Percentiles rank a stretch among this genome's conserved stretches.
Conservation (phyloP, 106 monocot genomes). For the Agapanthus africanus region DNA sequence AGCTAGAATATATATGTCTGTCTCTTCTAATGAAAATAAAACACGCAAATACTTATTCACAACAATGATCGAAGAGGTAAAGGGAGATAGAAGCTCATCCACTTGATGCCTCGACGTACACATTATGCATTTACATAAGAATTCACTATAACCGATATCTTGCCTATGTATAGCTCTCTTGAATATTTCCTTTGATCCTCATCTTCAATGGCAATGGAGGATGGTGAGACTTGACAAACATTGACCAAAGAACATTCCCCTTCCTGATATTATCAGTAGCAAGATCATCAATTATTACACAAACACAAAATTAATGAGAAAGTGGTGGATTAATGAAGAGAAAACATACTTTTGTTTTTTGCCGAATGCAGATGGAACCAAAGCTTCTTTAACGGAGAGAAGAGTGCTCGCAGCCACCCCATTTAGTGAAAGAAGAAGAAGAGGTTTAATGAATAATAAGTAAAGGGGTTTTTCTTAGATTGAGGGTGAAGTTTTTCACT, state of each 20-base stretch:
- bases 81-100: conserved; percentile 1
- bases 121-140: neutral
- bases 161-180: neutral
- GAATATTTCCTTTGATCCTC: conserved; percentile 2
- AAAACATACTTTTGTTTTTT: conserved; percentile 18
- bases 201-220: conserved; percentile 11
- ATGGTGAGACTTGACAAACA: conserved; percentile 73
- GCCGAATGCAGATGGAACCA: conserved; percentile 21
- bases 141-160: neutral
- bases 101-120: neutral
- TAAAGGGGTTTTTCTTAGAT: conserved; percentile 12
- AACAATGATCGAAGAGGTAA: neutral
- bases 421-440: neutral
- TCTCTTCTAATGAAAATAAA: neutral
- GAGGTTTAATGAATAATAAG: neutral
- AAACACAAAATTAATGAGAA: neutral
- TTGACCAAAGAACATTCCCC: conserved; percentile 89
- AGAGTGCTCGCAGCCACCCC: conserved; percentile 17
- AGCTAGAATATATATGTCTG: neutral
- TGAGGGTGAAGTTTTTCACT: conserved; percentile 40
- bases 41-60: neutral
- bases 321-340: neutral
- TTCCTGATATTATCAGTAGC: conserved; percentile 22
- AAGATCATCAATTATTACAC: neutral
- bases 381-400: conserved; percentile 18